A percentile compares a stretch with the other conserved stretches of the same genome.
phyloP scores from a whole-genome alignment of 1,139 yeast species.

The Saccharomycopsis hybrid region DNA sequence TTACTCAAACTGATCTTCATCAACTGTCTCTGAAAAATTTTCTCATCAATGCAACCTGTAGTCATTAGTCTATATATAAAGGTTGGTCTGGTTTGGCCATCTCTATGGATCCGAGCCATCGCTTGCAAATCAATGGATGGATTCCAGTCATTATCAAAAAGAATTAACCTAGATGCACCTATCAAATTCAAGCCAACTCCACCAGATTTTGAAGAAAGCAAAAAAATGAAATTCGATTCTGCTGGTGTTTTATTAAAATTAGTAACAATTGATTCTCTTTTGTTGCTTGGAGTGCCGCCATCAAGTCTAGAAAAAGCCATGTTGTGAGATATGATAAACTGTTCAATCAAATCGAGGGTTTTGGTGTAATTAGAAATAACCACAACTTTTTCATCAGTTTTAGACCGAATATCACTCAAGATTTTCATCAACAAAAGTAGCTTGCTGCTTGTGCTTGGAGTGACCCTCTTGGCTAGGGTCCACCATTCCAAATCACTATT shows the following conservation, averaged over 20 bases:
- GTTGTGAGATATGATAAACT: conserved; percentile 28
- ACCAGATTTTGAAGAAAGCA: conserved; percentile 87
- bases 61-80: conserved; percentile 77
- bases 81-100: conserved; percentile 79
- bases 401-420: conserved; percentile 39
- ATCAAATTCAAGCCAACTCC: conserved; percentile 87
- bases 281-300: conserved; percentile 70
- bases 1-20: conserved; percentile 78
- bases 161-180: conserved; percentile 81
- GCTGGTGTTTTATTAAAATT: conserved; percentile 53
- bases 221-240: conserved; percentile 50
- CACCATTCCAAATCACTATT: neutral
- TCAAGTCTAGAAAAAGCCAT: conserved; percentile 62
- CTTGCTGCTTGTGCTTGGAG: conserved; percentile 42
- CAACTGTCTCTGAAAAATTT: conserved; percentile 88
- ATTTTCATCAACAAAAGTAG: conserved; percentile 47
- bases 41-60: conserved; percentile 91
- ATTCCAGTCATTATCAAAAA: conserved; percentile 92
- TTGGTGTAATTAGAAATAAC: conserved; percentile 86
- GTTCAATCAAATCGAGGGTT: conserved; percentile 72
- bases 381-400: conserved; percentile 66
- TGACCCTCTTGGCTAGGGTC: conserved; percentile 23
- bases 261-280: conserved; percentile 60
- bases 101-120: conserved; percentile 92
- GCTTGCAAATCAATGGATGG: conserved; percentile 93